Percentiles rank a stretch among this genome's conserved stretches.
Conservation (phyloP, 495 filamentous ascomycete genomes). For the Clohesyomyces aquaticus region DNA sequence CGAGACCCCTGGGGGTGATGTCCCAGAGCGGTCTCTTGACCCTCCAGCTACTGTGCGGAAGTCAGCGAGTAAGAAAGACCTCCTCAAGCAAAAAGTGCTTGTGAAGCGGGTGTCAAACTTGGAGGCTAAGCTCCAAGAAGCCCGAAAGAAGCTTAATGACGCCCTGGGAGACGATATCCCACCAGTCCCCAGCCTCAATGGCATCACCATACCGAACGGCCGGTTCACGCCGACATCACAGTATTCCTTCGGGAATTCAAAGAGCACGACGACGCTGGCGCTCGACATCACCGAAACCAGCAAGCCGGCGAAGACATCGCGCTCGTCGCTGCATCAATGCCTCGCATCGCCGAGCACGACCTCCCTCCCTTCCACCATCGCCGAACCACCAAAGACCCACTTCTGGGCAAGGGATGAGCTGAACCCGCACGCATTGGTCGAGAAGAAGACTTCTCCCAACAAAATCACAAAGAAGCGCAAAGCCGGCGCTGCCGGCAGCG, state of each 20-base stretch:
- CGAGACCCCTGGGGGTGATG: neutral
- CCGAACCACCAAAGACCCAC: neutral
- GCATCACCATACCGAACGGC: neutral
- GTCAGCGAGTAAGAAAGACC: slow-evolving; percentile 62
- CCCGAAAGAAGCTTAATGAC: slow-evolving; percentile 61
- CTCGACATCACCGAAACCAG: slow-evolving; percentile 47
- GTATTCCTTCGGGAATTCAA: slow-evolving; percentile 37
- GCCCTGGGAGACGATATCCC: slow-evolving; percentile 51
- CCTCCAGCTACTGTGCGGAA: slow-evolving; percentile 47
- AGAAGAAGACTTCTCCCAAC: slow-evolving; percentile 11
- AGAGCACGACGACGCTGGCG: neutral
- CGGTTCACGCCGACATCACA: slow-evolving; percentile 31
- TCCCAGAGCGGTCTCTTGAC: slow-evolving; percentile 21
- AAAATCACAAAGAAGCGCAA: slow-evolving; percentile 44
- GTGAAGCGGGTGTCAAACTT: slow-evolving; percentile 68
- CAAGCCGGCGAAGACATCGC: neutral
- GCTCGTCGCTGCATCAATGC: neutral
- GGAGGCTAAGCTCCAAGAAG: slow-evolving; percentile 62
- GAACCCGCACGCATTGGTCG: neutral
- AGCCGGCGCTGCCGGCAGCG: slow-evolving; percentile 16
- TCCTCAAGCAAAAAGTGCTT: slow-evolving; percentile 64
- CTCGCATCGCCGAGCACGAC: too few species aligned
- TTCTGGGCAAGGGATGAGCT: slow-evolving; percentile 30
- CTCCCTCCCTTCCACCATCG: neutral
- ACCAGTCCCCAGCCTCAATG: slow-evolving; percentile 38